A percentile compares a stretch with the other conserved stretches of the same genome.
phyloP scores from a whole-genome alignment of 192 early-diverging fungal genomes.

The Mycoemilia scoparia region DNA sequence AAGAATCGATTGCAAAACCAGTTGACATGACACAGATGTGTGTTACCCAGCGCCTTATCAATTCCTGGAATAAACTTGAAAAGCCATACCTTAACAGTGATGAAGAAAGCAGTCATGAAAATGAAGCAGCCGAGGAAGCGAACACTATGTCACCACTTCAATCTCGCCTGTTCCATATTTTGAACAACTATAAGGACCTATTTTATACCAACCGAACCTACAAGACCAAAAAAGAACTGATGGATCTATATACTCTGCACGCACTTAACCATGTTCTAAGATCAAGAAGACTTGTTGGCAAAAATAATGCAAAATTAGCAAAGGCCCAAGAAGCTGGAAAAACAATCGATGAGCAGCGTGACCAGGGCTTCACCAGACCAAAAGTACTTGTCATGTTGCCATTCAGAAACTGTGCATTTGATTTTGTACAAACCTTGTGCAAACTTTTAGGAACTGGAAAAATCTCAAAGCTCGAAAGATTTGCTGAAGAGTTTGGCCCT shows the following conservation, averaged over 20 bases:
- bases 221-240: conserved; percentile 47
- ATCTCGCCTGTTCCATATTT: conserved; percentile 32
- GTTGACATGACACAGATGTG: background rate
- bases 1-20: background rate
- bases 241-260: conserved; percentile 59
- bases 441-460: conserved; percentile 57
- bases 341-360: conserved; percentile 59
- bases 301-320: conserved; percentile 58
- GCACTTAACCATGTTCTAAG: conserved; percentile 83
- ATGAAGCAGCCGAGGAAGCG: conserved; percentile 1
- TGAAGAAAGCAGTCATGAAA: conserved; percentile 8
- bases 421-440: conserved; percentile 59
- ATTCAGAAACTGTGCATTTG: conserved; percentile 64
- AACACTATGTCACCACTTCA: conserved; percentile 37
- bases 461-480: conserved; percentile 69
- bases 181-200: conserved; percentile 65
- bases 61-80: conserved; percentile 11
- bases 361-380: conserved; percentile 91
- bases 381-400: conserved; percentile 80
- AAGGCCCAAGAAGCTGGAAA: conserved; percentile 34
- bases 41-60: too few relatives aligned
- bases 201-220: conserved; percentile 42
- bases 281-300: conserved; percentile 38
- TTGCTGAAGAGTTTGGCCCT: conserved; percentile 53
- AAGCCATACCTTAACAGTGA: conserved; percentile 15